Base-by-base conservation (phyloP, 306 rosid genomes). In the Luffa aegyptiaca region DNA sequence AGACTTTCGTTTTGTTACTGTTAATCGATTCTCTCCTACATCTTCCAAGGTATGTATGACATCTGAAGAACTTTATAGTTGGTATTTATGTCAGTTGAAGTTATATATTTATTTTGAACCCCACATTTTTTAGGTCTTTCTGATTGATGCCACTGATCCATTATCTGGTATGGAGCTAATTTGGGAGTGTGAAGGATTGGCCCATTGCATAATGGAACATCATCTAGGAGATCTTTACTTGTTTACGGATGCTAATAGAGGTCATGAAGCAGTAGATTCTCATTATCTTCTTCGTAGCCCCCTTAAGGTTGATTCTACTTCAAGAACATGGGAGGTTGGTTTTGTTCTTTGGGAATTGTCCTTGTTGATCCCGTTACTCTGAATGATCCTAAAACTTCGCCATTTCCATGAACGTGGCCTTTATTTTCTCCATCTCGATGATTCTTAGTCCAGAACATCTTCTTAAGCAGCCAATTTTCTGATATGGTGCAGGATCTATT, bases 81-180 rank as follows among this genome's bases (percentile, higher is more conserved):
- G 45, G 7, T 51, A 8, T 18, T 77, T 14, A 52, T 76, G 77
- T 52, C 73, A 16, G 37, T 31, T 45, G 16, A 79, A 48, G 64
- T 84, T 84, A 83, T 80, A 65, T 55, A 78, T 76, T 82, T 72
- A 82, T 84, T 44, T 33, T 86, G 86, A 86, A 71, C 58, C 45
- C 87, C 88, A 82, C 84, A 44, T 82, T 87, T 82, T 87, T 84
- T 91, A 91, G 99, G 94, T 93, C 84, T 93, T 91, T 89, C 86
- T 93, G 81, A 93, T 93, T 69, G 88, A 90, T 86, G 97, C 99
- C 88, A 97, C 96, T 74, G 94, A 93, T 82, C 99, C 97, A 70
- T 83, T 91, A 85, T 88, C 94, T 8, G 88, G 92, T 85, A 69
- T 90, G 93, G 84, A 84, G 84, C 82, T 95, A 83, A 90, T 93